Percentiles rank a stretch among this genome's conserved stretches.
Evolutionary conservation across 306 rosid genomes (phyloP).

Genomic region (Cicer judaicum): DNA sequence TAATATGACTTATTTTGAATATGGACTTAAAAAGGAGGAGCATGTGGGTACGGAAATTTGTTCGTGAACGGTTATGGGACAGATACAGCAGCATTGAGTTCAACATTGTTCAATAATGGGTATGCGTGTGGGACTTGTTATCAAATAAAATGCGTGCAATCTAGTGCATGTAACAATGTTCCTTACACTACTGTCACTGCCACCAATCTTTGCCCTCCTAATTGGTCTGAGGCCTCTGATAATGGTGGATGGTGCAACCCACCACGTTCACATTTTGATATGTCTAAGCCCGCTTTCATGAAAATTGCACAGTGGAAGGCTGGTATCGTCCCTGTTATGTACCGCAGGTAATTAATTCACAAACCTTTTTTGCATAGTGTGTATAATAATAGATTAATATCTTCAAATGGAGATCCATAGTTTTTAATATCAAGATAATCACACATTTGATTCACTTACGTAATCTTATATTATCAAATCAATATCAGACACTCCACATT

Average conservation of each 20-base stretch:
- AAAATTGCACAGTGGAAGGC: slow-evolving; percentile 76
- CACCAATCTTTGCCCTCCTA: slow-evolving; percentile 88
- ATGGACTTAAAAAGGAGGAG: slow-evolving; percentile 64
- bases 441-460: neutral
- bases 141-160: slow-evolving; percentile 67
- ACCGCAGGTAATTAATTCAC: slow-evolving; percentile 62
- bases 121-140: slow-evolving; percentile 88
- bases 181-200: slow-evolving; percentile 74
- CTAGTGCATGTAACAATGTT: slow-evolving; percentile 60
- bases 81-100: slow-evolving; percentile 79
- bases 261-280: slow-evolving; percentile 80
- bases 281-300: slow-evolving; percentile 96
- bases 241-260: slow-evolving; percentile 98
- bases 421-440: neutral
- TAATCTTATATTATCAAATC: neutral
- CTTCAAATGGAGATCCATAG: neutral
- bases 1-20: too few species aligned
- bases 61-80: slow-evolving; percentile 77
- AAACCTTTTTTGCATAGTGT: neutral
- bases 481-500: neutral
- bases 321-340: slow-evolving; percentile 77
- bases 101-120: slow-evolving; percentile 81
- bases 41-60: slow-evolving; percentile 92
- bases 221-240: slow-evolving; percentile 72
- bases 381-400: neutral